phyloP scores from a whole-genome alignment of 345 rosid species.

The Mallotus nudiflorus region DNA sequence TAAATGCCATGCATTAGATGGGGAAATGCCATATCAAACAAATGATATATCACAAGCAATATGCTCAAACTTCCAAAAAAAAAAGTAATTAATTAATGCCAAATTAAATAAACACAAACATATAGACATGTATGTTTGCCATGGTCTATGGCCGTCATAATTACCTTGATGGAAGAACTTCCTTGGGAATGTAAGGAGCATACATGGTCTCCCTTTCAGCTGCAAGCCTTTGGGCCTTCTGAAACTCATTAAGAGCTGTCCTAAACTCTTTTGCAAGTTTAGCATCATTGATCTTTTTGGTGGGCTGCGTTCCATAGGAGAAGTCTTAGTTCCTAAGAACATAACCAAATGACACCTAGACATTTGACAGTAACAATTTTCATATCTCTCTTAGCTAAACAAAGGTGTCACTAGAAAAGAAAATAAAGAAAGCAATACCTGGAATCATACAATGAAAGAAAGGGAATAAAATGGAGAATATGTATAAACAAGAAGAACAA shows the following conservation, averaged over 20 bases:
- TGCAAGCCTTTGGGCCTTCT: slow-evolving; percentile 78
- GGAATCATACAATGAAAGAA: not conserved
- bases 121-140: not conserved
- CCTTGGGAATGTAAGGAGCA: slow-evolving; percentile 52
- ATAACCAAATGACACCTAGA: not conserved
- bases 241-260: slow-evolving; percentile 61
- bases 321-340: not conserved
- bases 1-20: not conserved
- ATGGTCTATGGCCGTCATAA: not conserved
- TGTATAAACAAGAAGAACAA: not conserved
- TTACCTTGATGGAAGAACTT: slow-evolving; percentile 54
- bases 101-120: not conserved
- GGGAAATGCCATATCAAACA: not conserved
- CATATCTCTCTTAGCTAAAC: not conserved
- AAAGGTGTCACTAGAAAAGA: not conserved
- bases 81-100: not conserved
- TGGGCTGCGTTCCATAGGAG: slow-evolving; percentile 42
- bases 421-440: too few relatives aligned
- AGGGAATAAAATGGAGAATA: not conserved
- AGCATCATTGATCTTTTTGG: slow-evolving; percentile 72
- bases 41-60: not conserved
- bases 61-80: not conserved
- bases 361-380: not conserved
- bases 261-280: slow-evolving; percentile 76
- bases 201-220: slow-evolving; percentile 64